These are phyloP conservation scores for Wickerhamomyces chambardii DNA, from an alignment of 805 yeast species.

Conservation along the genomic window DNA sequence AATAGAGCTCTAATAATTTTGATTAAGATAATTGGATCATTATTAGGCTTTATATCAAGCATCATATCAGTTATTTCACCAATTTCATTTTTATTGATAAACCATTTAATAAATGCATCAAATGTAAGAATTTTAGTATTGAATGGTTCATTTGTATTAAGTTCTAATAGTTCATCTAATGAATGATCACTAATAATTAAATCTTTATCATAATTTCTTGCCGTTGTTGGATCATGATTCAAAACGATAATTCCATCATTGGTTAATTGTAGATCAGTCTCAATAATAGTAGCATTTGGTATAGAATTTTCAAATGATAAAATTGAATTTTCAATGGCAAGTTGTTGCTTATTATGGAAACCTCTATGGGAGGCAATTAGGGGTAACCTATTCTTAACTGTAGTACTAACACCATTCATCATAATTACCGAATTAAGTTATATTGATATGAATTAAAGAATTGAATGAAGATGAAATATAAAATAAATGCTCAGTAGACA, in stretches of 20 bases:
- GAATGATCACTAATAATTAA: constrained; percentile 26
- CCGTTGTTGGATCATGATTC: constrained; percentile 39
- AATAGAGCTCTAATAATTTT: constrained; percentile 27
- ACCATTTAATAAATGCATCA: constrained; percentile 29
- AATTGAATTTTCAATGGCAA: not conserved
- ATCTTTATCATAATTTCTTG: constrained; percentile 35
- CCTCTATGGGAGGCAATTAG: not conserved
- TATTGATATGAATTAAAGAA: no score
- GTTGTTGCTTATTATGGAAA: not conserved
- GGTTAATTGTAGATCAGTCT: constrained; percentile 40
- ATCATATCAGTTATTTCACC: constrained; percentile 23
- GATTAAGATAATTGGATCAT: constrained; percentile 31
- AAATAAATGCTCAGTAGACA: no score
- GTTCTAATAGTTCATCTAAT: constrained; percentile 24
- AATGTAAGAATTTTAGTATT: constrained; percentile 33
- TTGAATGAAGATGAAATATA: no score
- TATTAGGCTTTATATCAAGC: constrained; percentile 43
- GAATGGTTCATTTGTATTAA: constrained; percentile 24
- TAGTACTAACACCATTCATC: no score
- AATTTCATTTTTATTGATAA: constrained; percentile 8
- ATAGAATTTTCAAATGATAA: not conserved
- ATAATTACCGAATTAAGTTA: no score
- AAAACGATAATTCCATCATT: constrained; percentile 44
- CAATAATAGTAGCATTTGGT: not conserved
- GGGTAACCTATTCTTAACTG: no score